Evolutionary conservation across 148 eudicot genomes (phyloP).

Genomic region (Selenicereus undatus): DNA sequence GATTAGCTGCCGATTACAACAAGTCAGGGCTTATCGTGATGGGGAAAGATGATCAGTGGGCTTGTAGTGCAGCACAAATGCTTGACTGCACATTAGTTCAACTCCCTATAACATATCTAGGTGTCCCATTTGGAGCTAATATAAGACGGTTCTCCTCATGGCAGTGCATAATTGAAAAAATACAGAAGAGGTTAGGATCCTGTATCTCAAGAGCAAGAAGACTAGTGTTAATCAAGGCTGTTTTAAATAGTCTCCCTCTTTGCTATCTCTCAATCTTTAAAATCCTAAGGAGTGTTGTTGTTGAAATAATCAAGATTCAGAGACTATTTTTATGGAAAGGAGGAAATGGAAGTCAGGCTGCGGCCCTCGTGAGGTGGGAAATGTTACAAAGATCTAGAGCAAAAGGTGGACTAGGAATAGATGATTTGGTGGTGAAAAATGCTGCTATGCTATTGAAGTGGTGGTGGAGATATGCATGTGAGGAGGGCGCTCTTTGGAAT

Average conservation of each 20-base stretch:
- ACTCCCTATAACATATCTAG: neutral
- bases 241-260: neutral
- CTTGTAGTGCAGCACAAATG: neutral
- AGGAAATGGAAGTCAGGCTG: neutral
- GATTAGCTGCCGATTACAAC: neutral
- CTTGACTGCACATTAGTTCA: neutral
- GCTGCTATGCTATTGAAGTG: neutral
- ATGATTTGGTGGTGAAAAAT: neutral
- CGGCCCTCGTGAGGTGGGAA: neutral
- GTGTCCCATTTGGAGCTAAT: neutral
- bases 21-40: neutral
- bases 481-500: neutral
- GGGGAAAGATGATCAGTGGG: neutral
- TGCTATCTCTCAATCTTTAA: neutral
- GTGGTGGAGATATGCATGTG: neutral
- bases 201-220: neutral
- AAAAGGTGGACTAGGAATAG: neutral
- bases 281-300: neutral
- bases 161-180: neutral
- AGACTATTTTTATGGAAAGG: neutral
- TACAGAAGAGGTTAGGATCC: neutral
- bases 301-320: neutral
- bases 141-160: neutral
- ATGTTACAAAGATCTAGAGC: neutral
- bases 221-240: neutral